phyloP scores from a whole-genome alignment of 805 yeast genomes.

The Wickerhamiella sorbophila region DNA sequence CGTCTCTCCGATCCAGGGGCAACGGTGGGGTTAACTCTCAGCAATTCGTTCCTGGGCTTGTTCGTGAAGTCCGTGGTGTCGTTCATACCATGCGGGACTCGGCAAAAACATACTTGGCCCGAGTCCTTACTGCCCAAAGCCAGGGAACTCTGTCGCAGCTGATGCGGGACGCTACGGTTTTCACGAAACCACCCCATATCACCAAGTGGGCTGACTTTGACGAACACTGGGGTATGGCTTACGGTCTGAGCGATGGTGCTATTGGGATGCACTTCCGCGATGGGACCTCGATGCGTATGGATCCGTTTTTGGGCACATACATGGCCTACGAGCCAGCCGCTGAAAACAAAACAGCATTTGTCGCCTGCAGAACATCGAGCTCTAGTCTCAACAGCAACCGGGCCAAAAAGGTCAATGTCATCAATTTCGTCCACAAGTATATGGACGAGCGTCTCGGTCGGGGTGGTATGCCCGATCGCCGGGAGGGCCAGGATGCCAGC shows the following conservation, averaged over 20 bases:
- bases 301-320: slow-evolving; percentile 36
- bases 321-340: slow-evolving; percentile 47
- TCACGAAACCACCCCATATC: slow-evolving; percentile 43
- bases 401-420: slow-evolving; percentile 56
- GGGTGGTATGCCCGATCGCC: slow-evolving; percentile 32
- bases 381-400: slow-evolving; percentile 24
- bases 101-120: not conserved
- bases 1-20: not conserved
- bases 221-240: slow-evolving; percentile 88
- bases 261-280: slow-evolving; percentile 85
- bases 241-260: slow-evolving; percentile 77
- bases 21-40: not conserved
- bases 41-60: not conserved
- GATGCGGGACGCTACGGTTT: not conserved
- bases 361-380: slow-evolving; percentile 22
- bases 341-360: slow-evolving; percentile 25
- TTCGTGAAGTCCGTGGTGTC: not conserved
- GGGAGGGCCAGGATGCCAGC: slow-evolving; percentile 30
- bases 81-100: not conserved
- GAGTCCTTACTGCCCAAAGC: not conserved
- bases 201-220: slow-evolving; percentile 98
- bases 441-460: slow-evolving; percentile 84
- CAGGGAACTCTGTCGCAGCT: not conserved
- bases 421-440: slow-evolving; percentile 77
- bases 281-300: slow-evolving; percentile 62